These are phyloP conservation scores for Daldinia sp. DNA, from an alignment of 2,329 filamentous ascomycete species.

Conservation along the genomic window DNA sequence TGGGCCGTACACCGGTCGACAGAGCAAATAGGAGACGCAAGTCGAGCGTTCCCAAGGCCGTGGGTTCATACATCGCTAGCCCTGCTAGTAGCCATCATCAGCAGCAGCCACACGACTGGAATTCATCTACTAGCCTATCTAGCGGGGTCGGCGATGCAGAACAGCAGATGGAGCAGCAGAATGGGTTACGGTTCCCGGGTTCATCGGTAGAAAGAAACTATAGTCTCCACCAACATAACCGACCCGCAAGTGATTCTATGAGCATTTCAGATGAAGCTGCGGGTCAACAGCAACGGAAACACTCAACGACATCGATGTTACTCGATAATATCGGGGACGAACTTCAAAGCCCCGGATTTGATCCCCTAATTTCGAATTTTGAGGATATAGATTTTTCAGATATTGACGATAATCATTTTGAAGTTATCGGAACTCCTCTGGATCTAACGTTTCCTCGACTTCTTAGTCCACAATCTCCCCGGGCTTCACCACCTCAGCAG, in stretches of 20 bases:
- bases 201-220: not conserved
- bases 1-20: not conserved
- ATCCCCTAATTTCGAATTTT: not conserved
- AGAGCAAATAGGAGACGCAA: not conserved
- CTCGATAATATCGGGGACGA: not conserved
- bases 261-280: not conserved
- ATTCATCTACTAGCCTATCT: not conserved
- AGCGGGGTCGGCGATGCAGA: not conserved
- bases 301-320: not conserved
- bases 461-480: not conserved
- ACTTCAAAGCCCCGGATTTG: not conserved
- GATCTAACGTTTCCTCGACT: not conserved
- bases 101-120: not conserved
- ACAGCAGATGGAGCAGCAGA: not conserved
- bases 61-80: not conserved
- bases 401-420: not conserved
- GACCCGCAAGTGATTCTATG: not conserved
- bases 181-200: not conserved
- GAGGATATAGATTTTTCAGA: constrained; percentile 1
- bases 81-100: not conserved
- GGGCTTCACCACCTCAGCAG: not conserved
- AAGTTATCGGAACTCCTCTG: not conserved
- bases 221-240: not conserved
- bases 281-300: not conserved
- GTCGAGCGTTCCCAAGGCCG: not conserved